Base-by-base conservation (phyloP, 1,284 basidiomycete species). In the Pterulicium gracile region DNA sequence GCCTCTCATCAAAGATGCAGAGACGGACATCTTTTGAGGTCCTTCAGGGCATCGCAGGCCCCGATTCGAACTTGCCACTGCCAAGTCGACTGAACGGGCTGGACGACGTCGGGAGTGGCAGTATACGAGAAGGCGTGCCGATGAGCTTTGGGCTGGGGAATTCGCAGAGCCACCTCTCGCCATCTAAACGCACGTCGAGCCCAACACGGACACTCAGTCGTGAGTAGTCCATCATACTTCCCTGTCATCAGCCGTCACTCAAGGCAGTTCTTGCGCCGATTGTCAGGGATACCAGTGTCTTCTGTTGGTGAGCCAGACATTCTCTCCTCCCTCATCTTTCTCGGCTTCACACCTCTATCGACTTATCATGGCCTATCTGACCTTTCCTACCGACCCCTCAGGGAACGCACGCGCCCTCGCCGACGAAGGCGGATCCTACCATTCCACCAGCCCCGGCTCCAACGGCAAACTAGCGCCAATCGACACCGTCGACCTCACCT, bases 351-450 rank as follows among this genome's bases (percentile, higher is more conserved):
- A 36, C 52, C 48, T 51, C 44, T 48, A 49, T 47, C 49, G 54
- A 47, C 42, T 47, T 58, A 27, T 51, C 50, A 49, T 47, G 47
- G 52, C 47, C 13, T 35, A 24, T 48, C 50, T 51, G 43, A 47
- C 46, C 22, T 47, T 27, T 42, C 50, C 24, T 21, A 47, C n/a
- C 52, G 51, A 47, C 49, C 49, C 55, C 48, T 48, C 61, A 88
- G 85, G 86, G 39, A 86, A 88, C 66, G 86, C 85, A 34, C 79
- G 84, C 34, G 81, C 81, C 18, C 65, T 89, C 53, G 81, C 86
- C 17, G 85, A 88, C 47, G 85, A 87, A 50, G 78, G 78, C 35
- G 61, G 66, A 55, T 54, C 24, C 45, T 13, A 36, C 21, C 12
- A 12, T 14, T 47, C 41, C 34, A 32, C 27, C n/a, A 10, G n/a